These are phyloP conservation scores for Coprinopsis sp. DNA, from an alignment of 768 basidiomycete genomes.

Conservation along the genomic window DNA sequence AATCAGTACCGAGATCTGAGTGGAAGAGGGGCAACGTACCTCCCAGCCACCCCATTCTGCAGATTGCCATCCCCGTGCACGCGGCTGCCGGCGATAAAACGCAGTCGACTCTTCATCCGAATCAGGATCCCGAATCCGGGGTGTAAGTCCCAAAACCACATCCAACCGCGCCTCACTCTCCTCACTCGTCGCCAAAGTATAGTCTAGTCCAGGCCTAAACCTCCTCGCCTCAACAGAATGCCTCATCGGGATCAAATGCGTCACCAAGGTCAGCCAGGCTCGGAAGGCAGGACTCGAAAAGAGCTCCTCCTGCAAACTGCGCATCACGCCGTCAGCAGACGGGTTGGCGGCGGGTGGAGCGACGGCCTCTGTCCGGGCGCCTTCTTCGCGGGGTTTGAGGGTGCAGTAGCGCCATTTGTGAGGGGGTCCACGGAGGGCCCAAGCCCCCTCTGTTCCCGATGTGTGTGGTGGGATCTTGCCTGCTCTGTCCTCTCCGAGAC, in stretches of 20 bases:
- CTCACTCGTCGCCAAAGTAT: conserved; percentile 88
- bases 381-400: conserved; percentile 38
- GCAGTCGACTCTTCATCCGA: conserved; percentile 21
- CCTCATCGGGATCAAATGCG: conserved; percentile 64
- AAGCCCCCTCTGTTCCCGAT: conserved; percentile 48
- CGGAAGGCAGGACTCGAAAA: conserved; percentile 82
- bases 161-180: conserved; percentile 80
- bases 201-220: conserved; percentile 90
- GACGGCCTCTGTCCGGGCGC: conserved; percentile 40
- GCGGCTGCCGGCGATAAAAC: conserved; percentile 5
- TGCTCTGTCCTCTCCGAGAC: conserved; percentile 49
- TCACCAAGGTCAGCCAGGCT: conserved; percentile 79
- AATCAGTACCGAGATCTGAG: conserved; percentile 5
- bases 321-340: conserved; percentile 55
- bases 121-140: conserved; percentile 35
- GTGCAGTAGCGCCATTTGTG: conserved; percentile 92
- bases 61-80: conserved; percentile 51
- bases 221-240: conserved; percentile 78
- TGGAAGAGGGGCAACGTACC: conserved; percentile 36
- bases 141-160: conserved; percentile 82
- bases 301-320: conserved; percentile 69
- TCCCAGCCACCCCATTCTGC: conserved; percentile 95
- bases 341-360: conserved; percentile 49
- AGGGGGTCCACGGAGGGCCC: conserved; percentile 81
- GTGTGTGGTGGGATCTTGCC: conserved; percentile 61